A percentile compares a stretch with the other conserved stretches of the same genome.
These are phyloP conservation scores for Cylindrotheca closterium DNA, from an alignment of 108 stramenopile species.

Conservation along the genomic window DNA sequence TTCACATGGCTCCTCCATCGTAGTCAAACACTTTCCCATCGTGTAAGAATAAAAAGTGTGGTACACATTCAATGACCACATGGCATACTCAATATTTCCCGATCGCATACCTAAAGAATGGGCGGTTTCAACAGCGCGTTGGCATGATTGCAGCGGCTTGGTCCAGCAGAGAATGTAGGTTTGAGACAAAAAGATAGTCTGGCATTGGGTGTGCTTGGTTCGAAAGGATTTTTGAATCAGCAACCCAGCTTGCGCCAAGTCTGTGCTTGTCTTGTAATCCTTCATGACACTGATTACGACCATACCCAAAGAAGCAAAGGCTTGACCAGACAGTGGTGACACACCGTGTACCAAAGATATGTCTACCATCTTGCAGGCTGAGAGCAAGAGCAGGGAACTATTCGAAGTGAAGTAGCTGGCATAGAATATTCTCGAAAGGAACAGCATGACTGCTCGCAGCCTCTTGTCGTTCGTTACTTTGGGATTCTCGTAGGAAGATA, in stretches of 20 bases:
- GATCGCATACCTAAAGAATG: background rate
- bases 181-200: background rate
- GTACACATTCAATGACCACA: background rate
- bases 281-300: conserved; percentile 1
- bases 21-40: background rate
- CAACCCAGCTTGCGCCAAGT: background rate
- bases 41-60: background rate
- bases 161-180: conserved; percentile 4
- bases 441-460: background rate
- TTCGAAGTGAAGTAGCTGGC: background rate
- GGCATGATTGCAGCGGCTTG: background rate
- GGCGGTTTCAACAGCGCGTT: background rate
- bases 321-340: background rate
- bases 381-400: background rate
- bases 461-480: background rate
- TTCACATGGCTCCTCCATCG: background rate
- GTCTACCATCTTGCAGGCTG: background rate
- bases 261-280: conserved; percentile 1
- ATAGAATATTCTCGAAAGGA: conserved; percentile 1
- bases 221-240: background rate
- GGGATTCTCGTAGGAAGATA: background rate
- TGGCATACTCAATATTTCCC: conserved; percentile 1
- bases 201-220: background rate
- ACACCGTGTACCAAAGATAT: conserved; percentile 6
- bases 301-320: conserved; percentile 6